These are phyloP conservation scores for Fusarium metavorans DNA, from an alignment of 2,329 filamentous ascomycete species.

Conservation along the genomic window DNA sequence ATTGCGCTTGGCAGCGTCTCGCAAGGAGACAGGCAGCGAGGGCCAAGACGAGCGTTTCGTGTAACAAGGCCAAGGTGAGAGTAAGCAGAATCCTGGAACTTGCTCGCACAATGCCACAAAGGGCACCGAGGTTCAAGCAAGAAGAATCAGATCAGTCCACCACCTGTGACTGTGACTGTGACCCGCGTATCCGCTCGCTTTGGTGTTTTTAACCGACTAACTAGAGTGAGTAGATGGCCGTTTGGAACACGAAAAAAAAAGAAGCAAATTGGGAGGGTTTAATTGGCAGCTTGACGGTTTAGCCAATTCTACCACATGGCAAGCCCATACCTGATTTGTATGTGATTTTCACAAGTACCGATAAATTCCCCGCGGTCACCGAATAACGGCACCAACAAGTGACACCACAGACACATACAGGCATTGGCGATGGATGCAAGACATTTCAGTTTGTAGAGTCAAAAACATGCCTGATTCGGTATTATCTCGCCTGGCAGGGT, in stretches of 20 bases:
- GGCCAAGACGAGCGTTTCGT: slow-evolving; percentile 18
- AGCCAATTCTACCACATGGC: slow-evolving; percentile 3
- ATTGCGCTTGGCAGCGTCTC: slow-evolving; percentile 38
- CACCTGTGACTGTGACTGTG: background rate
- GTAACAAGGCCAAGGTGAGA: slow-evolving; percentile 14
- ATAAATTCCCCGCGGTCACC: slow-evolving; percentile 15
- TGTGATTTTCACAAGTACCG: slow-evolving; percentile 24
- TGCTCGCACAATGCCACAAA: background rate
- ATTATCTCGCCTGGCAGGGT: slow-evolving; percentile 19
- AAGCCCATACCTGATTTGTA: slow-evolving; percentile 4
- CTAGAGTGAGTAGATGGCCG: background rate
- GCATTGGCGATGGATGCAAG: background rate
- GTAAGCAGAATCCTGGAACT: background rate
- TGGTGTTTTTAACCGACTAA: background rate
- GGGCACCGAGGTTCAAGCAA: background rate
- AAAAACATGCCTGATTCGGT: background rate
- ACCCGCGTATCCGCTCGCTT: background rate
- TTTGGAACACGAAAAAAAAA: background rate
- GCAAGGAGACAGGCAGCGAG: slow-evolving; percentile 12
- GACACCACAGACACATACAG: background rate
- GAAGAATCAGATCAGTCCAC: background rate
- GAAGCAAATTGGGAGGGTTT: slow-evolving; percentile 16
- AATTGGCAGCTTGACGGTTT: background rate
- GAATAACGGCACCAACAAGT: background rate
- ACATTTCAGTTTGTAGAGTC: background rate